Base-by-base conservation (phyloP, 129 eudicot genomes). In the Smallanthus sonchifolius region DNA sequence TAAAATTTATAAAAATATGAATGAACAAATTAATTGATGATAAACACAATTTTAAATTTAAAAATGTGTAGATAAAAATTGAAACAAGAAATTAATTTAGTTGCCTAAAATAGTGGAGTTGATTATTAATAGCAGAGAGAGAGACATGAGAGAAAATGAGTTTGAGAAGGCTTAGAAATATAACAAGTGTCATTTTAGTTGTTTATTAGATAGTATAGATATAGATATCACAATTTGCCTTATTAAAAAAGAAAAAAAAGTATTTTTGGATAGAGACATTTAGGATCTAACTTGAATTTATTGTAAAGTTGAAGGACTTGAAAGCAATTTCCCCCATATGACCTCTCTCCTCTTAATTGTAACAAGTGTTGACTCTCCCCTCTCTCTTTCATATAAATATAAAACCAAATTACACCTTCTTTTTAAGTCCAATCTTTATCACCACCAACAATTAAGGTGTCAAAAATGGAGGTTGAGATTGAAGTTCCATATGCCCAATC, bases 401-500 rank as follows among this genome's bases (percentile, higher is more conserved):
- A 83, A 63, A 30, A 74, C 64, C 74, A 76, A 67, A 28, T 65
- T 57, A 19, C 75, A 32, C 2, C 36, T 8, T 24, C 48, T 35
- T 14, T 4, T 24, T 1, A 55, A 47, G 10, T 42, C 30, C 69
- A 45, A 37, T 0, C 60, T 49, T 62, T 20, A 64, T n/a, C 77
- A 6, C n/a, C 45, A 65, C 20, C 24, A 36, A 77, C 74, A 13
- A n/a, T n/a, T n/a, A n/a, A 24, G 30, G 30, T 9, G 37, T 60
- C 48, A 1, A 52, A 57, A n/a, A 81, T 82, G 88, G 83, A 73
- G 28, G 14, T 70, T 10, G 89, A 83, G 61, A 67, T 75, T 5
- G 98, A 94, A 24, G 82, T 94, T 9, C 97, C 98, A 2, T 88
- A 4, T 94, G 98, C 67, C 98, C 97, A 28, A 94, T 94, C 60